phyloP scores from a whole-genome alignment of 768 basidiomycete species.

The Rhizopogon vinicolor region DNA sequence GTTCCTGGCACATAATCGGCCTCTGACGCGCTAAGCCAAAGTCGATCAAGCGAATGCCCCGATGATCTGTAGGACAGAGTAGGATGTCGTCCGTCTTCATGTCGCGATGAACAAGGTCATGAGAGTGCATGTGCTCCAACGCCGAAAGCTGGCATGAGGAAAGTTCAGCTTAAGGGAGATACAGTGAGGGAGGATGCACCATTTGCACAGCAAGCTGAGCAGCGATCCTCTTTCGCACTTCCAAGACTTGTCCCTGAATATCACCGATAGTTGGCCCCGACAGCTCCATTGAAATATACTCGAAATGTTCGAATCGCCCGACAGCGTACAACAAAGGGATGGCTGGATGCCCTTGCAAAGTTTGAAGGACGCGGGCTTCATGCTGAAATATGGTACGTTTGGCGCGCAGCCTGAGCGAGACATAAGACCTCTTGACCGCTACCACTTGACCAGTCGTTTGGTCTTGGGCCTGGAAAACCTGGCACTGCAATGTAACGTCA shows the following conservation, averaged over 20 bases:
- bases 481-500: not conserved
- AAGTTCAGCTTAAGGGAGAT: not conserved
- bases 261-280: conserved; percentile 7
- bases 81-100: conserved; percentile 23
- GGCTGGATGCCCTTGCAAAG: conserved; percentile 25
- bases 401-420: conserved; percentile 22
- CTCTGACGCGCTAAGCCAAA: conserved; percentile 23
- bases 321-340: conserved; percentile 28
- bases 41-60: conserved; percentile 25
- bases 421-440: conserved; percentile 31
- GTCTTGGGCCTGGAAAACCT: not conserved
- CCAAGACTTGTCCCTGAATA: conserved; percentile 8
- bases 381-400: conserved; percentile 25
- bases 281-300: conserved; percentile 23
- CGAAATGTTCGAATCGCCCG: conserved; percentile 27
- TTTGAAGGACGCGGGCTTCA: conserved; percentile 22
- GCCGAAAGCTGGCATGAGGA: not conserved
- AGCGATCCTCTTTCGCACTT: conserved; percentile 19
- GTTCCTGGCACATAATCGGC: conserved; percentile 18
- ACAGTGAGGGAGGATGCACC: not conserved
- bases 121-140: not conserved
- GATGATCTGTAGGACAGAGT: conserved; percentile 16
- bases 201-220: not conserved
- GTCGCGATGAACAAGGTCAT: conserved; percentile 31
- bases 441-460: not conserved